Base-by-base conservation (phyloP, 257 asterid genomes). In the Plantago major region DNA sequence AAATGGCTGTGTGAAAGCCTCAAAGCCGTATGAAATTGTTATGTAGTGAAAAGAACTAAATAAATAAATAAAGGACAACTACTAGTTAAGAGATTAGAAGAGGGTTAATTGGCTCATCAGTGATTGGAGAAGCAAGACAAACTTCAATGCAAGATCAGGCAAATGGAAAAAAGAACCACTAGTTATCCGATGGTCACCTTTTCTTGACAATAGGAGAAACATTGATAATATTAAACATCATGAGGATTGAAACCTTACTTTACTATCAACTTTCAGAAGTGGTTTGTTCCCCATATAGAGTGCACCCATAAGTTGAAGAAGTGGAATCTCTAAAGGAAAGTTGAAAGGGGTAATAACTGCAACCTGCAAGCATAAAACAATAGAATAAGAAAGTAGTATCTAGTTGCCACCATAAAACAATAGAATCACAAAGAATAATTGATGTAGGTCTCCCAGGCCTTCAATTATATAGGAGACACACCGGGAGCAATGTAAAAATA, bases 241-340 rank as follows among this genome's bases (percentile, higher is more conserved):
- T 9, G 9, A 52, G 33, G 1, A 28, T 63, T 60, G 64, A 18
- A 2, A 45, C 18, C 71, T 60, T 67, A 85, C 99, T 90, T 93
- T 93, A 84, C 99, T 93, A 67, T 89, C 99, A 46, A 87, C 96
- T 76, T 93, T 93, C 46, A 87, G 95, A 61, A 93, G 79, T 4
- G 97, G 97, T 75, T 93, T 93, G 80, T 93, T 93, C 65, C 99
- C 99, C 99, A 93, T 89, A 56, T 93, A 93, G 33, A 93, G 91
- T 0, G 99, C 97, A 55, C 97, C 97, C 99, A 93, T 93, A 79
- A 93, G 58, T 80, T 93, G 99, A 64, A 93, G 97, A 73, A 89
- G 63, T 5, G 99, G 99, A 78, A 93, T 93, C 83, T 93, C 99
- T 53, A 93, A 72, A 3, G 99, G 99, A 46, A 89, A 93, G 73